phyloP scores from a whole-genome alignment of 371 early-diverging fungal genomes.

The Mucor racemosus region DNA sequence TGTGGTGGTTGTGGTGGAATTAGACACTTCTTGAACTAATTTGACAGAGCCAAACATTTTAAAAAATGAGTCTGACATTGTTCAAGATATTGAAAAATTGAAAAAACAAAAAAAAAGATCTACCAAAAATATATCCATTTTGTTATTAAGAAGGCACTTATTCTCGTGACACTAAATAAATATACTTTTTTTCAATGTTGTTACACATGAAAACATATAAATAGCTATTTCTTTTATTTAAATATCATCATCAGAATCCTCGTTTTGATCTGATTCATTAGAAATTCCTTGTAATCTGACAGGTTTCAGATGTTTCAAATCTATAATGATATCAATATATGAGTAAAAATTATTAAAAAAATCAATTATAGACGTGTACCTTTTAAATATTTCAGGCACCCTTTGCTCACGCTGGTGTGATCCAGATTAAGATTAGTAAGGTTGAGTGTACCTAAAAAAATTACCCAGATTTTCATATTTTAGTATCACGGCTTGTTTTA shows the following conservation, averaged over 20 bases:
- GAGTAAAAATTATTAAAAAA: too few species aligned
- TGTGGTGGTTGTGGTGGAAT: conserved; percentile 7
- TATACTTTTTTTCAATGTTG: neutral
- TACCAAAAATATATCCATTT: neutral
- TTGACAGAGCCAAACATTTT: conserved; percentile 29
- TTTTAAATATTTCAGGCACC: conserved; percentile 37
- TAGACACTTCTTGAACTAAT: conserved; percentile 35
- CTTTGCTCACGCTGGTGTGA: conserved; percentile 38
- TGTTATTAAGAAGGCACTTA: neutral
- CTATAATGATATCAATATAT: conserved; percentile 16
- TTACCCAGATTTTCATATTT: neutral
- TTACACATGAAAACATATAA: neutral
- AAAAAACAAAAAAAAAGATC: conserved; percentile 1
- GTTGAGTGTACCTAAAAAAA: conserved; percentile 36
- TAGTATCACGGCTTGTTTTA: too few species aligned
- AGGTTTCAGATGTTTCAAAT: conserved; percentile 32
- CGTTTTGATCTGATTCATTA: conserved; percentile 31
- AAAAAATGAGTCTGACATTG: conserved; percentile 29
- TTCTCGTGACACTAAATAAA: conserved; percentile 8
- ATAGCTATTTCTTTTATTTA: neutral
- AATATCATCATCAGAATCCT: conserved; percentile 13
- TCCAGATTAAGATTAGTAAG: conserved; percentile 48
- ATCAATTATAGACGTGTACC: conserved; percentile 16
- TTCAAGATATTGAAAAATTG: neutral
- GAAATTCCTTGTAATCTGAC: conserved; percentile 42